Evolutionary conservation across 2,329 filamentous ascomycete species (phyloP).

Genomic region (Penicillium italicum): DNA sequence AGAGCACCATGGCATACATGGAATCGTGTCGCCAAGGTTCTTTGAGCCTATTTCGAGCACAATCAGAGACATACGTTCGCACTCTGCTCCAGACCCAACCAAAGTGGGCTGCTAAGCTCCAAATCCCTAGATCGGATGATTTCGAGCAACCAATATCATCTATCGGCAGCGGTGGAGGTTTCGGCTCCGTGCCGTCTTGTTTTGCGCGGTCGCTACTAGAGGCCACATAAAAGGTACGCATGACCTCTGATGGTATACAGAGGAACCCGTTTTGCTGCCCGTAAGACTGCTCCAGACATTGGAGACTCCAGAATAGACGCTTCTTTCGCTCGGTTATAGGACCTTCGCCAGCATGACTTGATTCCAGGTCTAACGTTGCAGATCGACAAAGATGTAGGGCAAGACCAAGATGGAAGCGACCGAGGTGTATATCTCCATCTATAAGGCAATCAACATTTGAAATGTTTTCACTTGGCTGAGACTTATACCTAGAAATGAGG

Average conservation of each 20-base stretch:
- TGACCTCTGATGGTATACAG: conserved; percentile 42
- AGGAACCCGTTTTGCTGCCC: conserved; percentile 48
- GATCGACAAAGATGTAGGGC: conserved; percentile 51
- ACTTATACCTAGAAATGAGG: conserved; percentile 48
- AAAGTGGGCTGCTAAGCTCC: conserved; percentile 50
- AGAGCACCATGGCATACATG: conserved; percentile 50
- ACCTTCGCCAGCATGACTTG: conserved; percentile 38
- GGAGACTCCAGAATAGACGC: conserved; percentile 52
- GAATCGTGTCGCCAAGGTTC: conserved; percentile 54
- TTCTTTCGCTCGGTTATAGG: conserved; percentile 46
- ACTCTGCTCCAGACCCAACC: conserved; percentile 52
- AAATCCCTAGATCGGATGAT: conserved; percentile 47
- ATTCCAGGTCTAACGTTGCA: conserved; percentile 48
- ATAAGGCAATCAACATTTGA: conserved; percentile 1
- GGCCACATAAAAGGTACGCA: conserved; percentile 37
- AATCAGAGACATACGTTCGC: conserved; percentile 48
- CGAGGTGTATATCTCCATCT: conserved; percentile 51
- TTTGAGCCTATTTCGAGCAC: conserved; percentile 46
- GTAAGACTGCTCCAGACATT: conserved; percentile 51
- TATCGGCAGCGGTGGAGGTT: conserved; percentile 43
- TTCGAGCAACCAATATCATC: conserved; percentile 46
- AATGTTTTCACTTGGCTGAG: too few relatives aligned
- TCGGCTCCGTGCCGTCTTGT: conserved; percentile 29
- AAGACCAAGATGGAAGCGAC: conserved; percentile 51
- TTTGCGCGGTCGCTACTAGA: conserved; percentile 12